phyloP scores from a whole-genome alignment of 1,284 basidiomycete species.

The Apiotrichum laibachii region DNA sequence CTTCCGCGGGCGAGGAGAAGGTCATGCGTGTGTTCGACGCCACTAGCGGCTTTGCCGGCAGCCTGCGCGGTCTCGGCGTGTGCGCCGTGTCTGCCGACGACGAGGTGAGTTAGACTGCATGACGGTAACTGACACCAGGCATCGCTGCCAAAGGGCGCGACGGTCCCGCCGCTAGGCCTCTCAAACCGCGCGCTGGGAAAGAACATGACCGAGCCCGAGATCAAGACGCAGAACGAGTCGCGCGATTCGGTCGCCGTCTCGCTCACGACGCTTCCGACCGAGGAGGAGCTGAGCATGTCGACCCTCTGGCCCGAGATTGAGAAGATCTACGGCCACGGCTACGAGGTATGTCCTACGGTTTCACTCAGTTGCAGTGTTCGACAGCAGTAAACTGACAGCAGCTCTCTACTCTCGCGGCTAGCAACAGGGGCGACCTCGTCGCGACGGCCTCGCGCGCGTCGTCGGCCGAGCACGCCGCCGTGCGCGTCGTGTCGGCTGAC shows the following conservation, averaged over 20 bases:
- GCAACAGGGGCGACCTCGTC: conserved; percentile 66
- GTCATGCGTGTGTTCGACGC: conserved; percentile 87
- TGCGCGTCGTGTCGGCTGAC: conserved; percentile 74
- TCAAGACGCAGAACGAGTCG: conserved; percentile 36
- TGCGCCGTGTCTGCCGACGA: conserved; percentile 16
- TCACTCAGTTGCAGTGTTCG: neutral
- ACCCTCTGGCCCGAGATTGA: conserved; percentile 97
- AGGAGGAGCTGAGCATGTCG: conserved; percentile 66
- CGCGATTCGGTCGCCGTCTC: conserved; percentile 48
- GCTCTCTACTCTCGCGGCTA: conserved; percentile 74
- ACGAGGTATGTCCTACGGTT: conserved; percentile 65
- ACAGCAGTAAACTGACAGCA: conserved; percentile 40
- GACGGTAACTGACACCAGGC: conserved; percentile 9
- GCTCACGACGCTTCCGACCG: conserved; percentile 53
- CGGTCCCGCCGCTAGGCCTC: conserved; percentile 70
- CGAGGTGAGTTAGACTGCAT: conserved; percentile 7
- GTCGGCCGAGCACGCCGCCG: conserved; percentile 78
- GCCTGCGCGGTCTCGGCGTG: conserved; percentile 55
- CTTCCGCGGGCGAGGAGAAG: conserved; percentile 88
- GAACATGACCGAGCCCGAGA: conserved; percentile 28
- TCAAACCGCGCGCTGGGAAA: conserved; percentile 77
- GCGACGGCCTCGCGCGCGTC: conserved; percentile 91
- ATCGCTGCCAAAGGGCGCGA: conserved; percentile 56
- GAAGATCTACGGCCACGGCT: conserved; percentile 96
- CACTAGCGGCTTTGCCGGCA: conserved; percentile 69